Percentiles rank a stretch among this genome's conserved stretches.
phyloP scores from a whole-genome alignment of 106 monocot genomes.

The Platanthera guangdongensis region DNA sequence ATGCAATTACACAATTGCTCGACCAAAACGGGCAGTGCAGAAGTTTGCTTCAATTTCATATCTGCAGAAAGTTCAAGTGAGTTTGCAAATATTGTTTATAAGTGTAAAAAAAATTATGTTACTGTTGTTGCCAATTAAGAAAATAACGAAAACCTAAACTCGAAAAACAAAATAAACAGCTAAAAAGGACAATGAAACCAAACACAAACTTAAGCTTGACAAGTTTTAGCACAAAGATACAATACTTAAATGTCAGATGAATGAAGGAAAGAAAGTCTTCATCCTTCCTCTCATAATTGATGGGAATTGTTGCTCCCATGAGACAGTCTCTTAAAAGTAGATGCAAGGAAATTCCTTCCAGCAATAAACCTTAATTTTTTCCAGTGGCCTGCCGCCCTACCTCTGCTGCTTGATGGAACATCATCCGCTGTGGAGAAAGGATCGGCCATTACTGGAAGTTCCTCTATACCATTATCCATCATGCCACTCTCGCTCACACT shows the following conservation, averaged over 20 bases:
- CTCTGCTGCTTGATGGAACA: conserved; percentile 39
- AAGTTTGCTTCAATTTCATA: neutral
- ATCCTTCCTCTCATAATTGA: conserved; percentile 9
- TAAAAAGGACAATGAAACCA: neutral
- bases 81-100: neutral
- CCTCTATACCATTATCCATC: conserved; percentile 45
- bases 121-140: neutral
- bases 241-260: neutral
- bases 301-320: conserved; percentile 15
- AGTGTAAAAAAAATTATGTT: neutral
- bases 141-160: neutral
- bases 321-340: conserved; percentile 36
- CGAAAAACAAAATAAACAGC: neutral
- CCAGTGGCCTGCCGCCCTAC: conserved; percentile 24
- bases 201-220: neutral
- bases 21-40: neutral
- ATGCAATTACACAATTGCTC: neutral
- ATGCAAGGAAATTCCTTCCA: conserved; percentile 30
- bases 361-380: conserved; percentile 29
- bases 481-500: conserved; percentile 43
- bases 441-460: conserved; percentile 20
- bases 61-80: neutral
- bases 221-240: conserved; percentile 5
- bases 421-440: conserved; percentile 28
- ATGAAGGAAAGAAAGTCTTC: conserved; percentile 8